phyloP scores from a whole-genome alignment of 129 eudicot species.

The Chrysanthemum seticuspe region DNA sequence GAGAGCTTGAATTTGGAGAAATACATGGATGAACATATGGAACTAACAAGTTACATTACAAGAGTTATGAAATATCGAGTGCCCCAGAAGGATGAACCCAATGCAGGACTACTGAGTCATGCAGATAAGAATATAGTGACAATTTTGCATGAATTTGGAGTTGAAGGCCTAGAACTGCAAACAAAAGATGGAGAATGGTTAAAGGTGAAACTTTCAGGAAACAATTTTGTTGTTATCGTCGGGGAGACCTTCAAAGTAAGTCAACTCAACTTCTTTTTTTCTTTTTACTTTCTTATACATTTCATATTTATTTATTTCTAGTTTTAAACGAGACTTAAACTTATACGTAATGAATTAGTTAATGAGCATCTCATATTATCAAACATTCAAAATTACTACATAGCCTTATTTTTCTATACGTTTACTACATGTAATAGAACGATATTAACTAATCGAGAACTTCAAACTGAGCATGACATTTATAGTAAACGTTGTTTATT shows the following conservation, averaged over 20 bases:
- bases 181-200: conserved; percentile 66
- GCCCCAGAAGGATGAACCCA: conserved; percentile 46
- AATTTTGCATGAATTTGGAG: conserved; percentile 57
- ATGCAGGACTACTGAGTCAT: conserved; percentile 58
- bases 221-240: conserved; percentile 59
- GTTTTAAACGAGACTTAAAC: no score
- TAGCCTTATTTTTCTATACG: no score
- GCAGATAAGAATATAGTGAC: conserved; percentile 68
- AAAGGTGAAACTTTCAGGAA: conserved; percentile 43
- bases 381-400: no score
- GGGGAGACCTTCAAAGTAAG: conserved; percentile 71
- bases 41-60: conserved; percentile 52
- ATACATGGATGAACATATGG: conserved; percentile 66
- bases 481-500: background rate
- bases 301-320: no score
- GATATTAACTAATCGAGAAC: no score
- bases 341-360: no score
- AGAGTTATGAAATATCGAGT: conserved; percentile 62
- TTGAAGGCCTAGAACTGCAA: conserved; percentile 56
- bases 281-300: background rate
- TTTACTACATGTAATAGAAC: no score
- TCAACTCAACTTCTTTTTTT: background rate
- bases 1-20: conserved; percentile 60
- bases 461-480: no score
- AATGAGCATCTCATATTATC: no score